Base-by-base conservation (phyloP, 208 protist genomes). In the Acanthamoeba triangularis region DNA sequence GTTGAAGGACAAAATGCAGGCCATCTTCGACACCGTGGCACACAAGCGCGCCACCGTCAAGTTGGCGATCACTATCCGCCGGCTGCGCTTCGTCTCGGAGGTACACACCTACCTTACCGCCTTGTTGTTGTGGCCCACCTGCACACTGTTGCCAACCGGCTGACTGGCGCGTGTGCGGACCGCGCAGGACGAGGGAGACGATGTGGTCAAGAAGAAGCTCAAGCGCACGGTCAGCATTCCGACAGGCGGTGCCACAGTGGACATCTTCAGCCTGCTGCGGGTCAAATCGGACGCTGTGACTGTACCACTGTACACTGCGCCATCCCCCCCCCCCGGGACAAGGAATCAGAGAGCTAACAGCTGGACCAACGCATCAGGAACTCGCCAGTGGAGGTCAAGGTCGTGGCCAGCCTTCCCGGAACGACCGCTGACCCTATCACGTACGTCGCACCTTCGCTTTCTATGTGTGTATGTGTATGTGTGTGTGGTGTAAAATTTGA, bases 1-100 rank as follows among this genome's bases (percentile, higher is more conserved):
- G 37, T 54, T 96, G 6, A 49, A 91, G 33, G 94, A 91, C 7
- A 96, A 96, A 80, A 59, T 96, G 52, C 35, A 76, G 23, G 85
- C 94, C 16, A 91, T 96, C 44, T 95, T 96, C 23, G 80, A 90
- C 37, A 69, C 37, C 25, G 63, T 94, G 37, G 47, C 94, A 33
- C 30, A 35, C 65, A n/a, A 74, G 65, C 65, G 28, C n/a, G 23
- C 8, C n/a, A 2, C 23, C n/a, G 65, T 33, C 65, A 74, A 23
- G 10, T 35, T 74, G 8, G n/a, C 65, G 8, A 33, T 74, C 65
- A 33, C 14, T 3, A 74, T 74, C 14, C 65, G 65, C 65, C 65
- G 28, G 8, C 65, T 74, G n/a, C 23, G 65, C 23, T 74, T 74
- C 30, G n/a, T 74, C 10, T 35, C 65, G 11, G 20, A 74, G 30